These are phyloP conservation scores for Astrothelium subdiscretum DNA, from an alignment of 495 filamentous ascomycete species.

Conservation along the genomic window DNA sequence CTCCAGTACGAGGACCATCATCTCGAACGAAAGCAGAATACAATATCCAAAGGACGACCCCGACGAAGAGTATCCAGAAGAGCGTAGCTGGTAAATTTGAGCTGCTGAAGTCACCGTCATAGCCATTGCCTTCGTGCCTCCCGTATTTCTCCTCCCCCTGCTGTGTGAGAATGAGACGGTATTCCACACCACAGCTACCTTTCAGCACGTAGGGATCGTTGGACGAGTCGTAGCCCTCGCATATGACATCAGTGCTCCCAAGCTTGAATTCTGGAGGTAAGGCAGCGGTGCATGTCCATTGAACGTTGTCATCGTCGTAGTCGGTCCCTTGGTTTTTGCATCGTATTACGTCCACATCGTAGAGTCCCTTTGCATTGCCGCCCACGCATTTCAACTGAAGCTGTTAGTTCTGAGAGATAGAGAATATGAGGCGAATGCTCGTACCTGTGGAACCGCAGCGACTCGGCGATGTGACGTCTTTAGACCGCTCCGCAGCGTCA, in stretches of 20 bases:
- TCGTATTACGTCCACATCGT: conserved; percentile 69
- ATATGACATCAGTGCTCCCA: conserved; percentile 80
- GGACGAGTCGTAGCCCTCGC: conserved; percentile 69
- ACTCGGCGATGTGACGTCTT: conserved; percentile 67
- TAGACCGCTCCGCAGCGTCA: conserved; percentile 57
- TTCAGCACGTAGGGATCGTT: conserved; percentile 77
- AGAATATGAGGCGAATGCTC: neutral
- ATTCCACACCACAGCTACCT: conserved; percentile 89
- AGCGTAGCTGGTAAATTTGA: conserved; percentile 12
- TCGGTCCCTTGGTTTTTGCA: conserved; percentile 67
- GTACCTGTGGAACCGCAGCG: conserved; percentile 57
- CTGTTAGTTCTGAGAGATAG: neutral
- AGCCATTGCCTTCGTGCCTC: conserved; percentile 12
- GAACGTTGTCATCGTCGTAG: conserved; percentile 40
- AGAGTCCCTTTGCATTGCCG: conserved; percentile 46
- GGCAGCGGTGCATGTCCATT: conserved; percentile 79
- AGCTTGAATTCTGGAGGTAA: conserved; percentile 79
- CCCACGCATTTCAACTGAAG: conserved; percentile 66
- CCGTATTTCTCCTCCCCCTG: conserved; percentile 59
- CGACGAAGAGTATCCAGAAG: conserved; percentile 32
- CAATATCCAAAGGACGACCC: conserved; percentile 40
- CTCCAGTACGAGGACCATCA: neutral
- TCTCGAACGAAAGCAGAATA: conserved; percentile 30
- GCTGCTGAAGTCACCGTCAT: conserved; percentile 17
- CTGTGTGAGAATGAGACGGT: conserved; percentile 69